phyloP scores from a whole-genome alignment of 805 yeast species.

The Candida railenensis region DNA sequence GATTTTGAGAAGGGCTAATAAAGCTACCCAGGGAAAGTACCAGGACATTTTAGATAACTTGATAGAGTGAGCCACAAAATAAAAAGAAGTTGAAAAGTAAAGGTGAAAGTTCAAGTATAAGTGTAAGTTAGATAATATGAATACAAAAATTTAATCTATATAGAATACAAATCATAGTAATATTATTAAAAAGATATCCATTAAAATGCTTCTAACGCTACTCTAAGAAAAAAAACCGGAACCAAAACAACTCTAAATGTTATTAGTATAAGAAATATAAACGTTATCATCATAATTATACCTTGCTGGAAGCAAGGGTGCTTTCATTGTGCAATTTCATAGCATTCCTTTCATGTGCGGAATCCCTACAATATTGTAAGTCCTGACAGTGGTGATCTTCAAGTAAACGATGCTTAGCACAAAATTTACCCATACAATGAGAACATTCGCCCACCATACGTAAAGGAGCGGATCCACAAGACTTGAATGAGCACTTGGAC shows the following conservation, averaged over 20 bases:
- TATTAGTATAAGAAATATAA: not conserved
- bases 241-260: not conserved
- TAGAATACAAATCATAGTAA: no score
- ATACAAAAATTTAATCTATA: no score
- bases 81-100: no score
- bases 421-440: constrained; percentile 80
- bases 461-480: constrained; percentile 64
- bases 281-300: constrained; percentile 29
- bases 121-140: no score
- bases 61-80: not conserved
- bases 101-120: no score
- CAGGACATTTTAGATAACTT: constrained; percentile 62
- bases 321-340: constrained; percentile 79
- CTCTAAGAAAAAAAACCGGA: not conserved
- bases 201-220: not conserved
- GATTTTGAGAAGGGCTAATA: constrained; percentile 68
- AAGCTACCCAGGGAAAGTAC: constrained; percentile 75
- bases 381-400: constrained; percentile 85
- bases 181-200: not conserved
- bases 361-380: constrained; percentile 75
- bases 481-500: constrained; percentile 48
- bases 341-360: constrained; percentile 81
- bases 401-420: constrained; percentile 82
- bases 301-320: constrained; percentile 67
- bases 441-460: constrained; percentile 80